Percentiles rank a stretch among this genome's conserved stretches.
Conservation (phyloP, 805 yeast species). For the Saturnispora silvae region DNA sequence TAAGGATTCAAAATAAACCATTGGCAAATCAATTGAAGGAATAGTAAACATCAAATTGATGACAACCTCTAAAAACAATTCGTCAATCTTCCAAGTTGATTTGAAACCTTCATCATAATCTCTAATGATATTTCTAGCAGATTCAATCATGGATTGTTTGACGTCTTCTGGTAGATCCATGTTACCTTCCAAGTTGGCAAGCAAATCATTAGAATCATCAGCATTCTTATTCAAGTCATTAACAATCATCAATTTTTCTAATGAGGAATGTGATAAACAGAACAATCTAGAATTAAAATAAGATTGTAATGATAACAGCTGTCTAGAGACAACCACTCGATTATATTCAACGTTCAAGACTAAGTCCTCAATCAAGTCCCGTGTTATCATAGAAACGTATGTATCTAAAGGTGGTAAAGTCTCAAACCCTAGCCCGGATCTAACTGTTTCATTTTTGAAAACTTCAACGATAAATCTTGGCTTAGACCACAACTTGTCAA, state of each 20-base stretch:
- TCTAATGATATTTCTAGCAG: conserved; percentile 28
- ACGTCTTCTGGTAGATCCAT: conserved; percentile 19
- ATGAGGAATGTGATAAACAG: conserved; percentile 63
- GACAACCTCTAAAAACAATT: conserved; percentile 74
- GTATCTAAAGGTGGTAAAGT: conserved; percentile 51
- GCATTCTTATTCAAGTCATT: conserved; percentile 30
- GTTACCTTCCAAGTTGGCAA: conserved; percentile 20
- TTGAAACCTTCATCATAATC: conserved; percentile 29
- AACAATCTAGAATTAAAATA: conserved; percentile 61
- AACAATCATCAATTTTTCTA: conserved; percentile 49
- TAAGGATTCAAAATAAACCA: conserved; percentile 73
- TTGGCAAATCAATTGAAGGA: conserved; percentile 55
- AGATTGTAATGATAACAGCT: conserved; percentile 60
- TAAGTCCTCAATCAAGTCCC: conserved; percentile 67
- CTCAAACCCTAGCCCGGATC: conserved; percentile 33
- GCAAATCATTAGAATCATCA: conserved; percentile 27
- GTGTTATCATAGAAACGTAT: conserved; percentile 50
- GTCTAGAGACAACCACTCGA: conserved; percentile 77
- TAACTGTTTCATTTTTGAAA: conserved; percentile 35
- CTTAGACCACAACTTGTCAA: conserved; percentile 58
- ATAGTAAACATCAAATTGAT: conserved; percentile 67
- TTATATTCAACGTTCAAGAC: conserved; percentile 79
- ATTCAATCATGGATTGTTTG: conserved; percentile 21
- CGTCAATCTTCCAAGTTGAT: conserved; percentile 88
- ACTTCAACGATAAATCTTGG: conserved; percentile 56